These are phyloP conservation scores for Chlamydomonas sp. DNA, from an alignment of 139 green algal genomes.

Conservation along the genomic window DNA sequence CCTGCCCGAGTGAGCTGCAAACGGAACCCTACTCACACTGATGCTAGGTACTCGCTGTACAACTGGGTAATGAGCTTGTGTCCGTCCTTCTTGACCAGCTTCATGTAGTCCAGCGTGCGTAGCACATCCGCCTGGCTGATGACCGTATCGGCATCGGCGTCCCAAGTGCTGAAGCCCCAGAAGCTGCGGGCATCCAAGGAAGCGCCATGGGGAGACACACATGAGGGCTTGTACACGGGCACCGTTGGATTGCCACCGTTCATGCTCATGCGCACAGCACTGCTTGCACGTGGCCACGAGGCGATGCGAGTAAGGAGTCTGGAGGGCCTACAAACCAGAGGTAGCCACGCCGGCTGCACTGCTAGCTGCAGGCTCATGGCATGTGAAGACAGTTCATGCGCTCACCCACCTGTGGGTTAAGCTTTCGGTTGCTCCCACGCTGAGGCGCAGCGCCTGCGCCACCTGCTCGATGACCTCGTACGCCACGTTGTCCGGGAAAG, in stretches of 20 bases:
- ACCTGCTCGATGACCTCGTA: neutral
- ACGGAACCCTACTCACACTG: neutral
- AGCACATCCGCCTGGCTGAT: slow-evolving; percentile 24
- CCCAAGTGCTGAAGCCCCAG: slow-evolving; percentile 18
- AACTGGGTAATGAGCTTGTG: neutral
- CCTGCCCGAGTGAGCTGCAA: neutral
- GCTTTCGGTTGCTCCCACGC: neutral
- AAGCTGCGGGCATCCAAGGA: slow-evolving; percentile 9
- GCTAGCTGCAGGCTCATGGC: no score
- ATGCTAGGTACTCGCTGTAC: neutral
- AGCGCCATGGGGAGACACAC: neutral
- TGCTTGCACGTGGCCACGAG: no score
- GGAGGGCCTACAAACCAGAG: neutral
- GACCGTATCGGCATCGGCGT: neutral
- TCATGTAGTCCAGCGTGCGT: slow-evolving; percentile 13
- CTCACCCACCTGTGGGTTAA: slow-evolving; percentile 12
- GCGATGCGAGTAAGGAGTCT: neutral
- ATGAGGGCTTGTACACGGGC: neutral
- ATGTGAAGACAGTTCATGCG: neutral
- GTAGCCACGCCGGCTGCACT: neutral
- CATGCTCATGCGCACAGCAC: no score
- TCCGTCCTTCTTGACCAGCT: neutral
- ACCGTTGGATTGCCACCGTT: neutral
- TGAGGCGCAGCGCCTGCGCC: neutral
- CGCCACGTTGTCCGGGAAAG: neutral